phyloP scores from a whole-genome alignment of 139 green algal species.

The Eudorina sp. region DNA sequence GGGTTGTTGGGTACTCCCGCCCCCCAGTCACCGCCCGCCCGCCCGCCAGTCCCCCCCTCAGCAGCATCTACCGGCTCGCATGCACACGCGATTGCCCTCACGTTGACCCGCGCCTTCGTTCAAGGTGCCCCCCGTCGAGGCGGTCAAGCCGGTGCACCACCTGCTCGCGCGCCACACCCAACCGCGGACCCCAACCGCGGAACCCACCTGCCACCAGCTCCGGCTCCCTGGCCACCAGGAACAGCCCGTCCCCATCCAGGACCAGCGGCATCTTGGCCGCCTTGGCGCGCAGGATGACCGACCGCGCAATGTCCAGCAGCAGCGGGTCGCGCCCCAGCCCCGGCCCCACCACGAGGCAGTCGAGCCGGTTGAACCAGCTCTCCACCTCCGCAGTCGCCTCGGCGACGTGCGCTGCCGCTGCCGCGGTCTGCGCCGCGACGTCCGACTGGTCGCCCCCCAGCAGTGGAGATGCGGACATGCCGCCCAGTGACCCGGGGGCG shows the following conservation, averaged over 20 bases:
- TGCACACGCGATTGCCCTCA: too few relatives aligned
- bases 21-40: too few relatives aligned
- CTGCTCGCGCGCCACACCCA: too few relatives aligned
- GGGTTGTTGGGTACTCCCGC: too few relatives aligned
- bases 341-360: constrained; percentile 84
- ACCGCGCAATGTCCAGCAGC: constrained; percentile 43
- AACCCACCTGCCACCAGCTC: constrained; percentile 59
- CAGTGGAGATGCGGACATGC: neutral
- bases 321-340: constrained; percentile 80
- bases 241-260: constrained; percentile 64
- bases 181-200: too few relatives aligned
- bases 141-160: too few relatives aligned
- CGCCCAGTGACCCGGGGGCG: neutral
- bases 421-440: constrained; percentile 3
- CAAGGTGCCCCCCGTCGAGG: too few relatives aligned
- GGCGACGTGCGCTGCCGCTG: constrained; percentile 26
- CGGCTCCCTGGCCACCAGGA: constrained; percentile 53
- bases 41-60: too few relatives aligned
- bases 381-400: constrained; percentile 59
- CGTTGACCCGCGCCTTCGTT: too few relatives aligned
- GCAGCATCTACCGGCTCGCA: too few relatives aligned
- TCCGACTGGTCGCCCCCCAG: neutral
- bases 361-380: constrained; percentile 79
- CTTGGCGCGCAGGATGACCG: constrained; percentile 36
- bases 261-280: constrained; percentile 57